phyloP scores from a whole-genome alignment of 306 rosid species.

The Rosa persica region DNA sequence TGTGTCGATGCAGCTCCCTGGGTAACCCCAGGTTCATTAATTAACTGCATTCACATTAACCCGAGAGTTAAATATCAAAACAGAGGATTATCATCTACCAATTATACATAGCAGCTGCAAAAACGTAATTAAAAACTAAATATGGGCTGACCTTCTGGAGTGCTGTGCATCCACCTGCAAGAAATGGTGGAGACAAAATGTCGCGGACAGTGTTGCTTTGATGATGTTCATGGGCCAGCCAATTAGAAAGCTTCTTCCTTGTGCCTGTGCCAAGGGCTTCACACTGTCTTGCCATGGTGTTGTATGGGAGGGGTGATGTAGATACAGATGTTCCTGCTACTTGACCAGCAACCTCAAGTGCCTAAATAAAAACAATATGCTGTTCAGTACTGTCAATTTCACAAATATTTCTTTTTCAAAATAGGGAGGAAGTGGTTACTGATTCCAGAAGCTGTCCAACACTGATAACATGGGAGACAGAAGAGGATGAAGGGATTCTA shows the following conservation, averaged over 20 bases:
- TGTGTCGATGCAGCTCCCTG: slow-evolving; percentile 34
- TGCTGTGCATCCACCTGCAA: slow-evolving; percentile 35
- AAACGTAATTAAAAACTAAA: neutral
- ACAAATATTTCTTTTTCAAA: neutral
- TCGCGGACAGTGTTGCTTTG: slow-evolving; percentile 37
- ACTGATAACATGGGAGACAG: slow-evolving; percentile 65
- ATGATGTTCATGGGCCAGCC: slow-evolving; percentile 80
- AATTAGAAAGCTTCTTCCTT: slow-evolving; percentile 80
- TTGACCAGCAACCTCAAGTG: slow-evolving; percentile 94
- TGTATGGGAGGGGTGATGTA: slow-evolving; percentile 86
- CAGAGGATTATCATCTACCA: neutral
- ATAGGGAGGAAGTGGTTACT: slow-evolving; percentile 37
- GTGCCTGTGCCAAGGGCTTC: slow-evolving; percentile 90
- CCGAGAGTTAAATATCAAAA: neutral
- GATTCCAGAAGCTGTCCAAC: slow-evolving; percentile 94
- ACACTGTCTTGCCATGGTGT: slow-evolving; percentile 91
- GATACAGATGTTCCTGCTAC: slow-evolving; percentile 83
- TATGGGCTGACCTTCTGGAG: slow-evolving; percentile 48
- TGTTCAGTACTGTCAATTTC: neutral
- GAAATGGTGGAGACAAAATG: slow-evolving; percentile 31
- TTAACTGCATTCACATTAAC: slow-evolving; percentile 34
- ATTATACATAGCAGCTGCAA: neutral
- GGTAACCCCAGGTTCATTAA: slow-evolving; percentile 31
- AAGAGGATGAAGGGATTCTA: slow-evolving; percentile 58
- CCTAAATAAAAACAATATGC: slow-evolving; percentile 41